phyloP scores from a whole-genome alignment of 1,284 basidiomycete genomes.

The Athelia psychrophila region DNA sequence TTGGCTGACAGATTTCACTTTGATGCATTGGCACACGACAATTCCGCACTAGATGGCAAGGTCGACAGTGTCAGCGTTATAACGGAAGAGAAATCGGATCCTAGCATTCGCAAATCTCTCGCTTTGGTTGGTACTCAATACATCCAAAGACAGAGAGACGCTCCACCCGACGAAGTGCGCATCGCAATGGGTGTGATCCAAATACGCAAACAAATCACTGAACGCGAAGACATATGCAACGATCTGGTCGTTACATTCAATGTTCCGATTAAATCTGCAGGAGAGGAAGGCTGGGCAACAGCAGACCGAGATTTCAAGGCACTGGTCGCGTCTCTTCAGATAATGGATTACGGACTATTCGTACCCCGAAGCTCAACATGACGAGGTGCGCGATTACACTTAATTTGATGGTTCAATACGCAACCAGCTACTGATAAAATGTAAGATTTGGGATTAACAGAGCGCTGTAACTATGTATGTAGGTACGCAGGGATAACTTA shows the following conservation, averaged over 20 bases:
- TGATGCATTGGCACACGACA: constrained; percentile 89
- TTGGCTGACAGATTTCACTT: constrained; percentile 82
- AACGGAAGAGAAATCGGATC: neutral
- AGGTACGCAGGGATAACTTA: too few species aligned
- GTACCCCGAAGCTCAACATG: too few species aligned
- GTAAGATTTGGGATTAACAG: too few species aligned
- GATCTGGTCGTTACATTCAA: constrained; percentile 86
- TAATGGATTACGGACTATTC: too few species aligned
- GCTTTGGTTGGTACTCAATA: neutral
- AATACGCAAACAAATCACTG: constrained; percentile 28
- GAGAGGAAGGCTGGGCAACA: constrained; percentile 30
- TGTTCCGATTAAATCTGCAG: constrained; percentile 53
- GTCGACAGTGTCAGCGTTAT: constrained; percentile 37
- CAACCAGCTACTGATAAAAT: too few species aligned
- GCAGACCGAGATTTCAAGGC: constrained; percentile 53
- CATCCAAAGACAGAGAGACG: constrained; percentile 41
- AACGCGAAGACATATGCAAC: constrained; percentile 47
- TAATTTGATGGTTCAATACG: too few species aligned
- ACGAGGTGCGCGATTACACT: too few species aligned
- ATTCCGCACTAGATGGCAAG: constrained; percentile 58
- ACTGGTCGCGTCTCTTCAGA: constrained; percentile 52
- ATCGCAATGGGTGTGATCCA: constrained; percentile 82
- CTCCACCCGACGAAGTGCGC: constrained; percentile 70
- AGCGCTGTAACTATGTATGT: too few species aligned
- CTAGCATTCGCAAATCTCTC: neutral